phyloP scores from a whole-genome alignment of 2,329 filamentous ascomycete genomes.

The Diaporthe sp. region DNA sequence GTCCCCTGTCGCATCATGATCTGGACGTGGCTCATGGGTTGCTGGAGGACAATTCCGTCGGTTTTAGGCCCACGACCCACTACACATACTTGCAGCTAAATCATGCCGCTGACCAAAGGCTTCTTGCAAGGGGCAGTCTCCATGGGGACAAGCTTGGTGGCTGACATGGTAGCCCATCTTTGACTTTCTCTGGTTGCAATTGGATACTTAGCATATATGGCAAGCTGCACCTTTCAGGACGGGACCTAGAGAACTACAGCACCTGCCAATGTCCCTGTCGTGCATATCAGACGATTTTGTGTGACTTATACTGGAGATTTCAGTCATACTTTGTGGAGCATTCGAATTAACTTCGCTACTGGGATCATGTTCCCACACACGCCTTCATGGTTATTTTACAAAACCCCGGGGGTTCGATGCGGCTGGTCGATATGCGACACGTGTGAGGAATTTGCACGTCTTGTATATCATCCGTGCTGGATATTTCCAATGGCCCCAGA shows the following conservation, averaged over 20 bases:
- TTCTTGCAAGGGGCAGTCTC: neutral
- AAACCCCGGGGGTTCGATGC: accelerated
- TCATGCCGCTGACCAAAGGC: neutral
- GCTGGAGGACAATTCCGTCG: neutral
- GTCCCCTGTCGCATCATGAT: neutral
- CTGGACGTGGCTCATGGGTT: neutral
- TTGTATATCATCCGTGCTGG: neutral
- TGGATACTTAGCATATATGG: neutral
- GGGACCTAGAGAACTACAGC: neutral
- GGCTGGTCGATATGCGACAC: neutral
- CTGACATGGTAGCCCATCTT: neutral
- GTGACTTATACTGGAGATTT: neutral
- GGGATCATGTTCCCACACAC: neutral
- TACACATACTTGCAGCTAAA: neutral
- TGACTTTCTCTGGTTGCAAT: neutral
- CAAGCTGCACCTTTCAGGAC: neutral
- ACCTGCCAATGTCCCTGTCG: neutral
- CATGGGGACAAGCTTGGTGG: neutral
- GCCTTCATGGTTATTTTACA: neutral
- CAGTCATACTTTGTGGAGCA: neutral
- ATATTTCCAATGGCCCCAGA: neutral
- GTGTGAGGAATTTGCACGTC: neutral
- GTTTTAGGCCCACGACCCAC: too few species aligned
- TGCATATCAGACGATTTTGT: too few species aligned
- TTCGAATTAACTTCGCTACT: neutral